Conservation (phyloP, 345 rosid genomes). For the Eucalyptus lansdowneana region DNA sequence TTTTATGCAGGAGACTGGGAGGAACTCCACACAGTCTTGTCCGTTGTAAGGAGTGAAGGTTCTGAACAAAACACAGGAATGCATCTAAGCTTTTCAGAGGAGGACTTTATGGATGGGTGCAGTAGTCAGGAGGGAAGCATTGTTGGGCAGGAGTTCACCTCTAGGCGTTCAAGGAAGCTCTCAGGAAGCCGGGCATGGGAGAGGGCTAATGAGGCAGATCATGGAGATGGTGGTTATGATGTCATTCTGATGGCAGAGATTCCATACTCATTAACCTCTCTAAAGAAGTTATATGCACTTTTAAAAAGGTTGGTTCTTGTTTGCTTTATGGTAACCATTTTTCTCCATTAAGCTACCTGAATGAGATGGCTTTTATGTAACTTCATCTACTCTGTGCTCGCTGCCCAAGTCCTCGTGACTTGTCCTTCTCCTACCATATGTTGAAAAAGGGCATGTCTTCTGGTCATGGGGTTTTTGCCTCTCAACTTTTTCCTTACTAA, state of each 20-base stretch:
- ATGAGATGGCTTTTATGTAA: not conserved
- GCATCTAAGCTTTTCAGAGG: slow-evolving; percentile 82
- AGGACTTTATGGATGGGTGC: slow-evolving; percentile 90
- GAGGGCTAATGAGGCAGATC: slow-evolving; percentile 70
- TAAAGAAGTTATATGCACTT: slow-evolving; percentile 77
- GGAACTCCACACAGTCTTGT: slow-evolving; percentile 75
- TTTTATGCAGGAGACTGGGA: slow-evolving; percentile 98
- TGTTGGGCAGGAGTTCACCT: slow-evolving; percentile 52
- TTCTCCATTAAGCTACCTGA: not conserved
- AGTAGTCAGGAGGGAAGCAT: slow-evolving; percentile 97
- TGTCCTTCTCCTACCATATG: not conserved
- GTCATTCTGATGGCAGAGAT: slow-evolving; percentile 87
- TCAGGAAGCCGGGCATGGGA: slow-evolving; percentile 99
- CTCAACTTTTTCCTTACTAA: not conserved
- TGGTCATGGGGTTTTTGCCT: not conserved
- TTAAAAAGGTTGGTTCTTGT: slow-evolving; percentile 69
- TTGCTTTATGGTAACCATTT: not conserved
- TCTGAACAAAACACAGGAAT: slow-evolving; percentile 48
- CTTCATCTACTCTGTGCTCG: not conserved
- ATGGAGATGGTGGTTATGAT: slow-evolving; percentile 89
- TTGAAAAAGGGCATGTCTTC: not conserved
- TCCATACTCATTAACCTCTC: slow-evolving; percentile 54
- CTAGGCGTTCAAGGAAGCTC: slow-evolving; percentile 83
- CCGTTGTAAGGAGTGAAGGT: slow-evolving; percentile 57
- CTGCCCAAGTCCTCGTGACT: not conserved